phyloP scores from a whole-genome alignment of 164 flowering plant species.

The Stephania cephalantha region DNA sequence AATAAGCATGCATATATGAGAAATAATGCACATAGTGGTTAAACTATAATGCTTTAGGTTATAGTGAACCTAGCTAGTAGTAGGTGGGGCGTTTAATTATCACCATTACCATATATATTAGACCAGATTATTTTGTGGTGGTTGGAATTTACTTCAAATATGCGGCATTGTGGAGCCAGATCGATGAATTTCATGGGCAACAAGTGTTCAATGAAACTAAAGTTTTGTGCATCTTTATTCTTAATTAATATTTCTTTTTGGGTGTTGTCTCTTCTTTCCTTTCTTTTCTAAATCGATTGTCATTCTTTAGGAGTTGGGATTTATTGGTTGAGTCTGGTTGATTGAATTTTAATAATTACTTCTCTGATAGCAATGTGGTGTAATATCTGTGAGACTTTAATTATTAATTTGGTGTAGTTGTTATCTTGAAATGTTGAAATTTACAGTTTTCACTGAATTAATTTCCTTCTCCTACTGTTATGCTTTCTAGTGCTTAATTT shows the following conservation, averaged over 20 bases:
- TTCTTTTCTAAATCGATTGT: neutral
- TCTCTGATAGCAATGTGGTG: too few species aligned
- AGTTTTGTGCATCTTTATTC: neutral
- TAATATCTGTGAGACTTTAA: too few species aligned
- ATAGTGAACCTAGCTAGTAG: neutral
- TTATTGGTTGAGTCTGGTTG: neutral
- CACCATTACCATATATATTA: neutral
- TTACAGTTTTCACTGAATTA: too few species aligned
- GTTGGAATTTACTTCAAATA: neutral
- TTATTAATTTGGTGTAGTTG: too few species aligned
- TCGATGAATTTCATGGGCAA: neutral
- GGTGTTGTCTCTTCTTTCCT: neutral
- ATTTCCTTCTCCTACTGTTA: too few species aligned
- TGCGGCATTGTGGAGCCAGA: neutral
- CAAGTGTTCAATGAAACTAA: neutral
- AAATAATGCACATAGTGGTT: neutral
- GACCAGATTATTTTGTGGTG: neutral
- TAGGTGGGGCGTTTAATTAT: neutral
- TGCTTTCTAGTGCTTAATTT: too few species aligned
- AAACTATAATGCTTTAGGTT: neutral
- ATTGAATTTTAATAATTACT: too few species aligned
- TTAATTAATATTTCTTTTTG: neutral
- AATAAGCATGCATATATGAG: neutral
- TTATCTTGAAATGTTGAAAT: too few species aligned
- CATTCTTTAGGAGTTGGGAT: neutral